Evolutionary conservation across 2,329 filamentous ascomycete species (phyloP), one percentile per base, ranked within the genome.

Genomic region (Penicillium palitans): DNA sequence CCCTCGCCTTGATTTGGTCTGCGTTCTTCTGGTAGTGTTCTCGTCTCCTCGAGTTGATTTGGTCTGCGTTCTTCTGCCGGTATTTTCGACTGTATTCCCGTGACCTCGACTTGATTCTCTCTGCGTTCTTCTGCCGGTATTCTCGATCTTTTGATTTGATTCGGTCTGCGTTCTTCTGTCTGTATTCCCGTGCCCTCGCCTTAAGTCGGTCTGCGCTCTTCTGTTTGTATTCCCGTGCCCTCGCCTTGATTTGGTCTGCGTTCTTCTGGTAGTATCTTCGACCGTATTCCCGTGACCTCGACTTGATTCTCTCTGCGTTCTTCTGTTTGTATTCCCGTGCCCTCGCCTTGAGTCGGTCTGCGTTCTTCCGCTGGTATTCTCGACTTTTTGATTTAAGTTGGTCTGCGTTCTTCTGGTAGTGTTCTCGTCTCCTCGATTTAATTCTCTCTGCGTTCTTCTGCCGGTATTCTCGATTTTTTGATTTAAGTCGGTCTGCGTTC

Each of bases 21-120:
- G 1, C 3, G 15, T 44, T 33, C 45, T 33, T 17, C 27, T 7
- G 17, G 0, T 2, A 0, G 12, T 15, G 17, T 10, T 25, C 24
- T 27, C 0, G 27, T 3, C 1, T 3, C 1, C 4, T 27, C 1
- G 7, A 5, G 0, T 6, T 27, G 4, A 15, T 0, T 6, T 4
- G 17, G 15, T 25, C 21, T 44, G 2, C 4, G 24, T 44, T 44
- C 15, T 27, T 44, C 41, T 9, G 21, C 0, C 1, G 0, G 15
- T 25, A 44, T n/a, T 25, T 15, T 44, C 15, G 39, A n/a, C n/a
- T n/a, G n/a, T n/a, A n/a, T n/a, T n/a, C n/a, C n/a, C n/a, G n/a
- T n/a, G n/a, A n/a, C n/a, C 6, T 17, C 19, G 19, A 19, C 1
- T 19, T 19, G 19, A 21, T 21, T 21, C 2, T 21, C 19, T 21